phyloP scores from a whole-genome alignment of 2,329 filamentous ascomycete species.

The Alternaria alternata region DNA sequence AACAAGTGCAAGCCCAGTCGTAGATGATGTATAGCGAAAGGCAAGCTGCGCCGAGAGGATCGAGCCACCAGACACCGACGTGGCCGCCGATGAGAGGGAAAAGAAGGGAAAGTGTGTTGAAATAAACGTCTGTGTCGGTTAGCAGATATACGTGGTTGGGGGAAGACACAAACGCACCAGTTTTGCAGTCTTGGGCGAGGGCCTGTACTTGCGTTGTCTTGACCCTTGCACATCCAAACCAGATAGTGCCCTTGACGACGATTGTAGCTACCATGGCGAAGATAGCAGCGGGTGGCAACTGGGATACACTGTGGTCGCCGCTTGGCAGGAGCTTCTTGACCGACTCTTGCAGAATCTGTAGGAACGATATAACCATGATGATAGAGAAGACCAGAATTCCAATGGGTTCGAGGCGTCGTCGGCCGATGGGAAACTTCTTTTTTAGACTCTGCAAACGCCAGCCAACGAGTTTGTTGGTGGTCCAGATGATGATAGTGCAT shows the following conservation, averaged over 20 bases:
- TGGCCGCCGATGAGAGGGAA: conserved; percentile 69
- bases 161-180: conserved; percentile 3
- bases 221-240: conserved; percentile 66
- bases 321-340: conserved; percentile 63
- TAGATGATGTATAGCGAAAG: conserved; percentile 73
- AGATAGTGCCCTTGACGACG: conserved; percentile 67
- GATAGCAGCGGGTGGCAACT: conserved; percentile 63
- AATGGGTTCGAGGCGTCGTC: conserved; percentile 64
- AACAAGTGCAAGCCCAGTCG: conserved; percentile 71
- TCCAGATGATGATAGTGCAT: conserved; percentile 68
- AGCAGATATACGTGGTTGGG: neutral
- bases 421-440: conserved; percentile 64
- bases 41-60: conserved; percentile 67
- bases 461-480: conserved; percentile 65
- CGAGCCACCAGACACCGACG: conserved; percentile 71
- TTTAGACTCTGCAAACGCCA: conserved; percentile 63
- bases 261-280: conserved; percentile 66
- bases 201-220: conserved; percentile 72
- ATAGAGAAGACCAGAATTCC: conserved; percentile 70
- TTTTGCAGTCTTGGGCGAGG: conserved; percentile 68
- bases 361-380: conserved; percentile 69
- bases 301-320: conserved; percentile 58
- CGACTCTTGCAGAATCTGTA: conserved; percentile 69
- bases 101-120: conserved; percentile 69
- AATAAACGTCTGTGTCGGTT: conserved; percentile 64